A percentile compares a stretch with the other conserved stretches of the same genome.
Evolutionary conservation across 352 stramenopile genomes (phyloP).

Genomic region (Globisporangium orthogonon): DNA sequence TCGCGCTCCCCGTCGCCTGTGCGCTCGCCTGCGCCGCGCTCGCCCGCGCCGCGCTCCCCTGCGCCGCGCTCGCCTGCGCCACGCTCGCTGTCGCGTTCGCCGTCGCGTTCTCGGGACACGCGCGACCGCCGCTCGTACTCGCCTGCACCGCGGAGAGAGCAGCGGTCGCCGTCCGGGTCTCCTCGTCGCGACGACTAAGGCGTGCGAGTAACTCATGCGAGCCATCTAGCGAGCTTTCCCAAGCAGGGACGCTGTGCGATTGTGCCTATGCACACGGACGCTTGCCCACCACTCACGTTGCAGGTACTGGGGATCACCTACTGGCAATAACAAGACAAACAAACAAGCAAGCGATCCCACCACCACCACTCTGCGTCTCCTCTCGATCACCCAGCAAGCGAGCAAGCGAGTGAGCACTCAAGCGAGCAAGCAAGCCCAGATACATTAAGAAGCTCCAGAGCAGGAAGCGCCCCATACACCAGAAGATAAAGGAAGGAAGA

Average conservation of each 20-base stretch:
- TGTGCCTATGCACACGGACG: not conserved
- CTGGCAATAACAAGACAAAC: constrained; percentile 4
- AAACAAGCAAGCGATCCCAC: not conserved
- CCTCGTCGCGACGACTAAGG: constrained; percentile 30
- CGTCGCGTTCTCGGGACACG: constrained; percentile 17
- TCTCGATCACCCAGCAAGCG: constrained; percentile 7
- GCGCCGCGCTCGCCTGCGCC: constrained; percentile 27
- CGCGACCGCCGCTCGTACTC: constrained; percentile 41
- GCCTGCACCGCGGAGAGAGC: constrained; percentile 25
- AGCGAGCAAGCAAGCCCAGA: not conserved
- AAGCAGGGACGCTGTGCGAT: too few species aligned
- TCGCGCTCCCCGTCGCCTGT: constrained; percentile 25
- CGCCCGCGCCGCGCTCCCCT: constrained; percentile 21
- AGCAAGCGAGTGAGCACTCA: constrained; percentile 1
- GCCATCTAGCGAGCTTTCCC: too few species aligned
- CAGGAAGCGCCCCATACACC: not conserved
- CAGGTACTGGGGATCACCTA: not conserved
- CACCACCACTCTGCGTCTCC: not conserved
- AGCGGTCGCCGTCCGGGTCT: constrained; percentile 52
- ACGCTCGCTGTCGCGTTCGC: constrained; percentile 29
- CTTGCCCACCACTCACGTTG: not conserved
- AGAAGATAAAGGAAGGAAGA: not conserved
- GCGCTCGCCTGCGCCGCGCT: constrained; percentile 25
- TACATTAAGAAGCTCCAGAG: constrained; percentile 1
- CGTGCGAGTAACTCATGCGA: too few species aligned